Base-by-base conservation (phyloP, 805 yeast genomes). In the Kodamaea kaohsiungensis region DNA sequence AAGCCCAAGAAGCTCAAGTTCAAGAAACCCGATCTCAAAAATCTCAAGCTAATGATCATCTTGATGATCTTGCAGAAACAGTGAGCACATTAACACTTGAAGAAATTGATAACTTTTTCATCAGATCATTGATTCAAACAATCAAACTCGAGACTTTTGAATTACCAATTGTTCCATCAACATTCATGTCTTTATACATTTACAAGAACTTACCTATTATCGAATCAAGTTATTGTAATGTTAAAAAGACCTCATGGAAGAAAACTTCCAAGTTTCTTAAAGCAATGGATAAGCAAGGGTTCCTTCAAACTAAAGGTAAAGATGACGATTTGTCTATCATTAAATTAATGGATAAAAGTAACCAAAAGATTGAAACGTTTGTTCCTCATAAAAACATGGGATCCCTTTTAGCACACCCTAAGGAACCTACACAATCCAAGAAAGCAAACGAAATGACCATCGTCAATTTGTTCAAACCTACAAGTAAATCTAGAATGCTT, bases 181-280 rank as follows among this genome's bases (percentile, higher is more conserved):
- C 78, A 18, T 87, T 93, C 67, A 85, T 92, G 78, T 81, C 95
- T 0, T 81, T 78, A 45, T 85, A 85, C 61, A 73, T 92, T 12
- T 76, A 85, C 56, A 82, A 81, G 49, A 89, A 91, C 68, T 69
- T 93, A n/a, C 96, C 97, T 0, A 77, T 81, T 0, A 79, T 88
- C 52, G 87, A 84, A 61, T 64, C 73, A 3, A 67, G 71, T 25
- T 69, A 71, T 49, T 80, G 86, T 40, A 85, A 81, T 59, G 80
- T 88, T 55, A 92, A 91, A 68, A 87, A 84, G 64, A 85, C 97
- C 0, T 82, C 91, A 2, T 93, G 96, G 96, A 91, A 89, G 68
- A 93, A 93, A 65, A 84, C 93, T 3, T 81, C 91, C 12, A 92
- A 91, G 67, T 91, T 87, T 63, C 71, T 93, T 52, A 93, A 91